Percentiles rank a stretch among this genome's conserved stretches.
Conservation (phyloP, 2,329 filamentous ascomycete genomes). For the Diaporthe vexans region DNA sequence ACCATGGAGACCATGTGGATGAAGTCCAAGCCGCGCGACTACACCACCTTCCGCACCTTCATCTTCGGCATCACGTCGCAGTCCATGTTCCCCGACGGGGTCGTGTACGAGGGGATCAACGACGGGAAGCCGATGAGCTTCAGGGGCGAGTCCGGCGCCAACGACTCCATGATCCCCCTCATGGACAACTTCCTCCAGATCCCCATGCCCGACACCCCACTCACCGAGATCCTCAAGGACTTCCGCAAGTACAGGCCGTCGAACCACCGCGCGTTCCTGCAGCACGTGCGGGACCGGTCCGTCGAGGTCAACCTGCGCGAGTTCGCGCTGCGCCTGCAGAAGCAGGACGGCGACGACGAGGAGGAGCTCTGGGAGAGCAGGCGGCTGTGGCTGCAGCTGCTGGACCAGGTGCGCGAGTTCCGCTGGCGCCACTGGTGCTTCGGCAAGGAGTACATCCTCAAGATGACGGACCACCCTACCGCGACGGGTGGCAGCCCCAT, state of each 20-base stretch:
- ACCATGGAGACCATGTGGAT: slow-evolving; percentile 95
- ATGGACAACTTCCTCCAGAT: slow-evolving; percentile 90
- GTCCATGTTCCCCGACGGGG: slow-evolving; percentile 93
- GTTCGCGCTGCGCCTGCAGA: slow-evolving; percentile 64
- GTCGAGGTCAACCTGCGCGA: slow-evolving; percentile 66
- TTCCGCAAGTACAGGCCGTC: slow-evolving; percentile 91
- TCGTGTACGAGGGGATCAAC: slow-evolving; percentile 88
- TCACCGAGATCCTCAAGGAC: slow-evolving; percentile 89
- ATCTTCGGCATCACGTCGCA: slow-evolving; percentile 97
- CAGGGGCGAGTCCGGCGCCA: slow-evolving; percentile 92
- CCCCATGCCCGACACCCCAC: slow-evolving; percentile 88
- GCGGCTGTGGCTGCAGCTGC: slow-evolving; percentile 72
- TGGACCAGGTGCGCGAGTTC: slow-evolving; percentile 85
- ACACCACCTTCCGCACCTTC: slow-evolving; percentile 93
- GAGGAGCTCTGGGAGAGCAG: slow-evolving; percentile 68
- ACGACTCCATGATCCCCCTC: slow-evolving; percentile 93
- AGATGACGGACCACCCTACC: slow-evolving; percentile 81
- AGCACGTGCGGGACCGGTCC: slow-evolving; percentile 72
- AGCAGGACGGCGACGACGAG: slow-evolving; percentile 46
- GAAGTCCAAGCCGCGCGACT: slow-evolving; percentile 85
- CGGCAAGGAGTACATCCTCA: slow-evolving; percentile 86
- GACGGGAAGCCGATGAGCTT: slow-evolving; percentile 80
- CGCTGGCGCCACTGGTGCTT: slow-evolving; percentile 90
- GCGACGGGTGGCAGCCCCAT: slow-evolving; percentile 87
- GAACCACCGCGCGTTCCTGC: slow-evolving; percentile 88